phyloP scores from a whole-genome alignment of 805 yeast species.

The Groenewaldozyma salmanticensis region DNA sequence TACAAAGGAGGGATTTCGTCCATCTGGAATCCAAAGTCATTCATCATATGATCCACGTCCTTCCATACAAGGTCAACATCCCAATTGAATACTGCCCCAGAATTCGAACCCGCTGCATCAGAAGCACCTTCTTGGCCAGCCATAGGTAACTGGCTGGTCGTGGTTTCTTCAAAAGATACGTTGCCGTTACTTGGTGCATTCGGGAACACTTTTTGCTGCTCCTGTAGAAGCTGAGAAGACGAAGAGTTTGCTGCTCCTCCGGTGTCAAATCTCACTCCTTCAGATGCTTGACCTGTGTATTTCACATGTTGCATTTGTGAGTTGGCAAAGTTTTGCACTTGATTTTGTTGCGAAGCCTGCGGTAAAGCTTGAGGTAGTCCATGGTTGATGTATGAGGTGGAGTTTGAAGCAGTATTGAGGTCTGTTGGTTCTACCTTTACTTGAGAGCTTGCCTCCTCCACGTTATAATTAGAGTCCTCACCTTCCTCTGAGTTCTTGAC shows the following conservation, averaged over 20 bases:
- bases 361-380: too few relatives aligned
- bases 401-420: background rate
- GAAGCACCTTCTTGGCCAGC: background rate
- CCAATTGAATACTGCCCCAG: slow-evolving; percentile 20
- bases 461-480: too few relatives aligned
- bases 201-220: background rate
- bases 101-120: background rate
- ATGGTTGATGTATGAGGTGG: too few relatives aligned
- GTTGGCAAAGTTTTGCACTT: background rate
- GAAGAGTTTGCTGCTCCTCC: too few relatives aligned
- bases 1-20: slow-evolving; percentile 19
- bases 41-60: slow-evolving; percentile 83
- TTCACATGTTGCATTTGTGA: background rate
- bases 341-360: too few relatives aligned
- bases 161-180: too few relatives aligned
- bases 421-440: background rate
- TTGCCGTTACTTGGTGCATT: slow-evolving; percentile 1
- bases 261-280: too few relatives aligned
- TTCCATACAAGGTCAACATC: slow-evolving; percentile 57
- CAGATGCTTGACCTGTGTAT: too few relatives aligned
- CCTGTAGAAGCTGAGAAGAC: background rate
- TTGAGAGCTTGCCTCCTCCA: background rate
- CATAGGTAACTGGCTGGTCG: background rate
- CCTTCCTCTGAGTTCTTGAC: slow-evolving; percentile 9
- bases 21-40: slow-evolving; percentile 82